Evolutionary conservation across 371 early-diverging fungal genomes (phyloP), one percentile per base, ranked within the genome.

Genomic region (Rhizomucor miehei): DNA sequence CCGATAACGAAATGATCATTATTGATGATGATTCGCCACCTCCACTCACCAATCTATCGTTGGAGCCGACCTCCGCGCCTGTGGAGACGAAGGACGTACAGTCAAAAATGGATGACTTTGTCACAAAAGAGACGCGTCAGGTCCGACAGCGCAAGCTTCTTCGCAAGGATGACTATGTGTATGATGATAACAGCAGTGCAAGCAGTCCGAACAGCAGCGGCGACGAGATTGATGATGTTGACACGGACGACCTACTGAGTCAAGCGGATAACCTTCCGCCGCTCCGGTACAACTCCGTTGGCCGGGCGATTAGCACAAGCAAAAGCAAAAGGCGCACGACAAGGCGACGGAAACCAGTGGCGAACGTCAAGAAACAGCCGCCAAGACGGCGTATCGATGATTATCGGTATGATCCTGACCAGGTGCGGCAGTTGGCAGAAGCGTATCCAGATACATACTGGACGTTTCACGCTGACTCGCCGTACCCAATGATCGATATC

Each of bases 381-480:
- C 35, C 45, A 14, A 45, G 46, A 37, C 45, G 39, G 14, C 10
- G 48, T 1, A 53, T 48, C n/a, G 48, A 59, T 34, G 54, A 51
- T 40, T 48, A 40, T 36, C 43, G 20, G 13, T 51, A 59, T 67
- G 79, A 85, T 44, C 83, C 82, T 2, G 62, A 56, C 11, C 46
- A 58, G 23, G 72, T 80, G 11, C 54, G 67, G 19, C 54, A 65
- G 17, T 64, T 89, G 24, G 73, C 88, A 1, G 59, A 65, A 12
- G 37, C 34, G 10, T 59, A 59, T 48, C 64, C 64, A 0, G 64
- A 64, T 38, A 21, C 35, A 8, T 64, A 38, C 37, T 64, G 64
- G 64, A 51, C 48, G 12, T 64, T 56, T 40, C 64, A 64, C 25
- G 64, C 64, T 1, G 64, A 59, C 25, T 40, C 40, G 17, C 55